Percentiles rank a stretch among this genome's conserved stretches.
These are phyloP conservation scores for Backusella parvicylindrica DNA, from an alignment of 192 early-diverging fungal genomes.

Conservation along the genomic window DNA sequence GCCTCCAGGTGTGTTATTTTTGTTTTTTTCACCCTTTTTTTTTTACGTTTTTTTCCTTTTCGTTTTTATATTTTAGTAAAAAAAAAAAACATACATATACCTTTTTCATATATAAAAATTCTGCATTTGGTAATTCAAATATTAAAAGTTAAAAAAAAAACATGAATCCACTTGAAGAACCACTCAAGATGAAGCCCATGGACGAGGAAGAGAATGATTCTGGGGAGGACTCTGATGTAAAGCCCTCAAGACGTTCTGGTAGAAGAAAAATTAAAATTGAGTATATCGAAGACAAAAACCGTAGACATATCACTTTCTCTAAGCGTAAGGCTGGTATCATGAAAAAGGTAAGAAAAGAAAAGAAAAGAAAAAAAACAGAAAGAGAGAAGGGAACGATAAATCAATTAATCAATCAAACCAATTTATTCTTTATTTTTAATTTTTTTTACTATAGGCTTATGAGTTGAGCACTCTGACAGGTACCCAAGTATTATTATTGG, in stretches of 20 bases:
- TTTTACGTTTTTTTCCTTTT: not conserved
- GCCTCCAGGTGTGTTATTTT: not conserved
- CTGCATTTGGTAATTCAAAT: constrained; percentile 1
- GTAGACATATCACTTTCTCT: constrained; percentile 90
- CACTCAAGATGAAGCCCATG: constrained; percentile 2
- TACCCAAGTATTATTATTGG: constrained; percentile 90
- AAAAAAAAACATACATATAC: not conserved
- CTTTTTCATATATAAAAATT: not conserved
- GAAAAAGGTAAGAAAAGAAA: constrained; percentile 72
- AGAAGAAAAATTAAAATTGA: constrained; percentile 95
- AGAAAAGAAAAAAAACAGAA: too few species aligned
- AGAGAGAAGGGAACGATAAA: not conserved
- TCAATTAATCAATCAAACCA: not conserved
- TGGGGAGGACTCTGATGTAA: constrained; percentile 57
- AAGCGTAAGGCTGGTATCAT: constrained; percentile 95
- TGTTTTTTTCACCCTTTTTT: not conserved
- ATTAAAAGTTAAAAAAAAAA: not conserved
- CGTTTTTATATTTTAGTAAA: not conserved
- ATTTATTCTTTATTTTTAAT: not conserved
- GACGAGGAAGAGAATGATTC: constrained; percentile 42
- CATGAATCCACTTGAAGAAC: not conserved
- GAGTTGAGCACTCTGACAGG: constrained; percentile 92
- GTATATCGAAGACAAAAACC: constrained; percentile 87
- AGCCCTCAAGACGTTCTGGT: constrained; percentile 64
- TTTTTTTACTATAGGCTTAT: constrained; percentile 57